A percentile compares a stretch with the other conserved stretches of the same genome.
Conservation (phyloP, 208 protist genomes). For the Acanthamoeba healyi region DNA sequence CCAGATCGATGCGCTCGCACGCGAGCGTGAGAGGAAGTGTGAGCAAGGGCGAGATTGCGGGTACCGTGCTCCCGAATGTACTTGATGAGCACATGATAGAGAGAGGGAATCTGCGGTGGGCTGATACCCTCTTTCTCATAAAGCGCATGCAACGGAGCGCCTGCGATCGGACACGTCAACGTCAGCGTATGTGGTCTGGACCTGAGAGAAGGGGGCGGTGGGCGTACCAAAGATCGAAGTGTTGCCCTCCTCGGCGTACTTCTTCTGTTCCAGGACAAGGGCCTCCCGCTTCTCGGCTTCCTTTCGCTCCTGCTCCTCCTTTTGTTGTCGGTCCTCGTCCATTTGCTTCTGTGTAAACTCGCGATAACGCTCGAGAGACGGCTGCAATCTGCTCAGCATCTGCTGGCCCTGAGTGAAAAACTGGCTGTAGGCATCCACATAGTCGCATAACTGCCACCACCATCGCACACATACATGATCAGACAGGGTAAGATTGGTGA, state of each 20-base stretch:
- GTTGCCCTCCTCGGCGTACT: slow-evolving; percentile 22
- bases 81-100: slow-evolving; percentile 16
- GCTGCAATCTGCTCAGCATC: slow-evolving; percentile 23
- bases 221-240: slow-evolving; percentile 1
- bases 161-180: neutral
- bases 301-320: slow-evolving; percentile 37
- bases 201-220: neutral
- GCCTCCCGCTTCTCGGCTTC: slow-evolving; percentile 26
- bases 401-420: slow-evolving; percentile 24
- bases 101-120: slow-evolving; percentile 17
- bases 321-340: slow-evolving; percentile 11
- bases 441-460: slow-evolving; percentile 61
- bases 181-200: neutral
- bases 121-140: slow-evolving; percentile 36
- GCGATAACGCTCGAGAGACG: slow-evolving; percentile 9
- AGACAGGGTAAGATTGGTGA: neutral
- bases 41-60: neutral
- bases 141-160: slow-evolving; percentile 21
- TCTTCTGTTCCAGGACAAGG: slow-evolving; percentile 48
- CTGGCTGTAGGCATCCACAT: slow-evolving; percentile 40
- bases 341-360: neutral
- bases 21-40: neutral
- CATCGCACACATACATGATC: neutral
- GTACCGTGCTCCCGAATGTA: slow-evolving; percentile 19
- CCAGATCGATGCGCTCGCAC: neutral